phyloP scores from a whole-genome alignment of 352 stramenopile species.

The Phytophthora citrophthora region DNA sequence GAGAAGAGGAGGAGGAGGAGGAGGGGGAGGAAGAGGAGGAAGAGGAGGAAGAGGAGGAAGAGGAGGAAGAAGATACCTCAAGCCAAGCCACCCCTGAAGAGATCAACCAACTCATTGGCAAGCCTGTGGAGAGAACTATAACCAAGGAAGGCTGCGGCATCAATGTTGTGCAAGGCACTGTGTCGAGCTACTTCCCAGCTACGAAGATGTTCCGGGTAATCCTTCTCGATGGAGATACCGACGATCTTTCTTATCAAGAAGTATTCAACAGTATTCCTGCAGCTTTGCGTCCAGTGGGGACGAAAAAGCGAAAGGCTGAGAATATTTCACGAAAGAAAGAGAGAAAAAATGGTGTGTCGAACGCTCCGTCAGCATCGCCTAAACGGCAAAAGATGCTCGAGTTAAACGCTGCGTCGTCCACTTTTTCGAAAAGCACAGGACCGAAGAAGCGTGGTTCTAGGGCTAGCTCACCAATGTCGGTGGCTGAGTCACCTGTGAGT shows the following conservation, averaged over 20 bases:
- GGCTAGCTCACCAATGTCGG: constrained; percentile 12
- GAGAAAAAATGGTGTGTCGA: constrained; percentile 3
- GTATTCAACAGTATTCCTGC: constrained; percentile 66
- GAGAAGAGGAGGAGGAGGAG: constrained; percentile 25
- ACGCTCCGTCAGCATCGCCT: constrained; percentile 30
- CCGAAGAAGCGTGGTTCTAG: constrained; percentile 18
- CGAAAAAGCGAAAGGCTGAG: constrained; percentile 58
- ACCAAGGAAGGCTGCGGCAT: constrained; percentile 36
- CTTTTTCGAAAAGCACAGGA: constrained; percentile 4
- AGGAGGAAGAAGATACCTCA: constrained; percentile 16
- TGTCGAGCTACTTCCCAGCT: constrained; percentile 77
- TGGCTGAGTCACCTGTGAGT: constrained; percentile 12
- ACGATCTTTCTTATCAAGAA: constrained; percentile 67
- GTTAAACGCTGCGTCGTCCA: constrained; percentile 18
- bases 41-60: constrained; percentile 23
- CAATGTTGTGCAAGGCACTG: constrained; percentile 51
- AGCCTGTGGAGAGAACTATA: constrained; percentile 47
- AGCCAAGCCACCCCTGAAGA: constrained; percentile 32
- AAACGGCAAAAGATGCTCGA: constrained; percentile 44
- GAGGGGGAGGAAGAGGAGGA: constrained; percentile 33
- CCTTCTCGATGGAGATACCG: constrained; percentile 57
- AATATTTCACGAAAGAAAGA: constrained; percentile 10
- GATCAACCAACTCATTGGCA: constrained; percentile 56
- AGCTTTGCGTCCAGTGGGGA: constrained; percentile 29
- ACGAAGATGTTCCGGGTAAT: constrained; percentile 81